These are phyloP conservation scores for Tetrahymena elliotti DNA, from an alignment of 73 alveolate species.

Conservation along the genomic window DNA sequence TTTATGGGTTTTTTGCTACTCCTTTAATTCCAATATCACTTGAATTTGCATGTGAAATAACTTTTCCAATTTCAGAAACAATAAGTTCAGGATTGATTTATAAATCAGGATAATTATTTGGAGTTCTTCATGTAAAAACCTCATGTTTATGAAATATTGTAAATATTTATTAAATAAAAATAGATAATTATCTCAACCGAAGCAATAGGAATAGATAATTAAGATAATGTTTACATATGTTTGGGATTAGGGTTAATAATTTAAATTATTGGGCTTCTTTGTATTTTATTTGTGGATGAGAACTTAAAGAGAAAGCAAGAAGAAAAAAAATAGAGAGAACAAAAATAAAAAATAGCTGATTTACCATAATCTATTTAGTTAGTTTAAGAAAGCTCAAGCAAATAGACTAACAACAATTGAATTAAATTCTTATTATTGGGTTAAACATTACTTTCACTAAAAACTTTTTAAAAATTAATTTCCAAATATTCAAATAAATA, in stretches of 20 bases:
- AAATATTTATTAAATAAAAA: not conserved
- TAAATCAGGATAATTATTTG: slow-evolving; percentile 58
- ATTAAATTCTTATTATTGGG: too few relatives aligned
- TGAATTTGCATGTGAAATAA: slow-evolving; percentile 73
- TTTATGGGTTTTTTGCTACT: slow-evolving; percentile 58
- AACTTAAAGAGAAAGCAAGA: not conserved
- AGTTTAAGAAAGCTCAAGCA: not conserved
- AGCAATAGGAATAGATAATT: not conserved
- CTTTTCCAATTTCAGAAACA: slow-evolving; percentile 84
- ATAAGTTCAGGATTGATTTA: slow-evolving; percentile 73
- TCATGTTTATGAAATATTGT: not conserved
- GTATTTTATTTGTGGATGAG: not conserved
- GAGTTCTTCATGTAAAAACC: slow-evolving; percentile 40
- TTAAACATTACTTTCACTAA: too few relatives aligned
- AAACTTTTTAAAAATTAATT: too few relatives aligned
- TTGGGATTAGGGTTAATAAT: not conserved
- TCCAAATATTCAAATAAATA: too few relatives aligned
- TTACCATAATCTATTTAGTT: not conserved
- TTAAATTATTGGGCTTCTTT: not conserved
- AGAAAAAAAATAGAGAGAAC: not conserved
- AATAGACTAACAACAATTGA: not conserved
- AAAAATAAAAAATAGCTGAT: not conserved
- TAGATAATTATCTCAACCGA: not conserved
- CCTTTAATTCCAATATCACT: slow-evolving; percentile 75
- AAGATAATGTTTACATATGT: not conserved